A percentile compares a stretch with the other conserved stretches of the same genome.
phyloP scores from a whole-genome alignment of 352 stramenopile species.

The Elongisporangium anandrum region DNA sequence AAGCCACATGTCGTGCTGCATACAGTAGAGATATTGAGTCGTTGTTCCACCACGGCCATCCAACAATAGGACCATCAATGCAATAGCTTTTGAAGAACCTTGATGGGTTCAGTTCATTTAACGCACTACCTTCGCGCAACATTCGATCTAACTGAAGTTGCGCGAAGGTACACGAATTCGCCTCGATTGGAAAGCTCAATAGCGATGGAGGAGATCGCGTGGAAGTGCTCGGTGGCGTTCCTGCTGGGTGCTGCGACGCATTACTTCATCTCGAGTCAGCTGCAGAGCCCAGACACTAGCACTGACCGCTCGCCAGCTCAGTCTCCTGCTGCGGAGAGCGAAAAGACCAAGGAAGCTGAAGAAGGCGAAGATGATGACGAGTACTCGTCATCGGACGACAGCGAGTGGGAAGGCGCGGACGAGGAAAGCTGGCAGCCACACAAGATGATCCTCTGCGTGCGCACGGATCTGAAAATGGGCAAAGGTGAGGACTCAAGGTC shows the following conservation, averaged over 20 bases:
- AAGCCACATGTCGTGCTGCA: slow-evolving; percentile 47
- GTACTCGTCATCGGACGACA: slow-evolving; percentile 30
- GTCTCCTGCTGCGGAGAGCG: slow-evolving; percentile 1
- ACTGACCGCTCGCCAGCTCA: slow-evolving; percentile 1
- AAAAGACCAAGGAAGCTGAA: slow-evolving; percentile 1
- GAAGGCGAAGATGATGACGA: slow-evolving; percentile 17
- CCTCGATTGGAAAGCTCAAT: slow-evolving; percentile 6
- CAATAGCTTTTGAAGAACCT: no score
- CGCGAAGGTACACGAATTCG: background rate
- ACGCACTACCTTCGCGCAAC: slow-evolving; percentile 1
- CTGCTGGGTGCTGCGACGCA: slow-evolving; percentile 64
- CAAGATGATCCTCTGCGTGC: slow-evolving; percentile 95
- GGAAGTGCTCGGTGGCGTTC: slow-evolving; percentile 79
- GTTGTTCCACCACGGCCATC: no score
- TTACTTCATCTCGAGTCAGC: slow-evolving; percentile 42
- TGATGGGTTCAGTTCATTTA: no score
- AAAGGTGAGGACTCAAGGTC: slow-evolving; percentile 74
- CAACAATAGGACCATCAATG: no score
- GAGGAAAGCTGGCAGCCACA: slow-evolving; percentile 57
- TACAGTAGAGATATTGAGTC: slow-evolving; percentile 7
- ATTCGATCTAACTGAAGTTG: background rate
- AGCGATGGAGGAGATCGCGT: slow-evolving; percentile 57
- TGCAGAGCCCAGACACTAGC: slow-evolving; percentile 16
- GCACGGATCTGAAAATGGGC: slow-evolving; percentile 94
- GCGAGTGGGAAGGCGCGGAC: slow-evolving; percentile 63